Evolutionary conservation across 106 monocot species (phyloP), one percentile per base, ranked within the genome.

Genomic region (Allium fistulosum): DNA sequence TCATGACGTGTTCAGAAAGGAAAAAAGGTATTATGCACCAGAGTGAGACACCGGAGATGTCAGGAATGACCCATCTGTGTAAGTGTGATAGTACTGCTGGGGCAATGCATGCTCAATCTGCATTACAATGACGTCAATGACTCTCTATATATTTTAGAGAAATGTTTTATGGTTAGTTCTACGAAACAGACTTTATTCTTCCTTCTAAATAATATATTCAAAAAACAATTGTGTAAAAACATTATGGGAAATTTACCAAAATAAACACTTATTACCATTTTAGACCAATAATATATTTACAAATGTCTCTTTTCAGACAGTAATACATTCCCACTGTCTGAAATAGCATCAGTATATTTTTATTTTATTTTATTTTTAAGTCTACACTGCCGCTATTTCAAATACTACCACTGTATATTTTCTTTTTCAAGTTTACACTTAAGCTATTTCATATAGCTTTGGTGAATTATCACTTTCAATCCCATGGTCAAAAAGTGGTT

Each of bases 41-140:
- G 87, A 95, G 61, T 95, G 94, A 63, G 94, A 85, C 47, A 83
- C 88, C 1, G 95, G 95, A 17, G 83, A 61, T 5, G 95, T 95
- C 2, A 66, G 61, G 57, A 95, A 95, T 13, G 80, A 81, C 4
- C 88, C 91, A 68, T 88, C 74, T 72, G 85, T 95, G 81, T 80
- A 95, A 15, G 48, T 18, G 62, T 95, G 95, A 69, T 83, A 46
- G 65, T 71, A 95, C 48, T 95, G 95, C 58, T 95, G 88, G 0
- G 95, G 95, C 60, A 95, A 69, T 16, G 88, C 46, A 71, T 91
- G 83, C 47, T 95, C 91, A 57, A 69, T 88, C 95, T 95, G 71
- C 49, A 72, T 48, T 17, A 37, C 37, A 37, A 37, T 37, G 37
- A 5, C 1, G 37, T 37, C 37, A 37, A 37, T 37, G 37, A 37